Evolutionary conservation across 176 grass and related monocot genomes (phyloP).

Genomic region (Raddia guianensis): DNA sequence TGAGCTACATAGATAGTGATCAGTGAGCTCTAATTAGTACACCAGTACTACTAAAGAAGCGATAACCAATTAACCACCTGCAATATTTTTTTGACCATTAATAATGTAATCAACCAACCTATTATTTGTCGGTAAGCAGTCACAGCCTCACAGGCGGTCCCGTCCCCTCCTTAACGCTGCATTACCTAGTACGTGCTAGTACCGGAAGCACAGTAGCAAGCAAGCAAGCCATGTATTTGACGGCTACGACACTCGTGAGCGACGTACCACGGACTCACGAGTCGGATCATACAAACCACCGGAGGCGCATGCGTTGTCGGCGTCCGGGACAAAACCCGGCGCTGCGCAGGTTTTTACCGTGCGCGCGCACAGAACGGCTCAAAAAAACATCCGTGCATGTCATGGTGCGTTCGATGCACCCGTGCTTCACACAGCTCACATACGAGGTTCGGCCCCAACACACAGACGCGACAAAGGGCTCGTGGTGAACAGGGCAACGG

Average conservation of each 20-base stretch:
- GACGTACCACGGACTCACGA: constrained; percentile 29
- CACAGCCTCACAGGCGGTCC: constrained; percentile 1
- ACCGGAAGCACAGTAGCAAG: neutral
- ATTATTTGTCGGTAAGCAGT: neutral
- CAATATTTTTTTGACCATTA: no score
- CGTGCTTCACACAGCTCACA: no score
- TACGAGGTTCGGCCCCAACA: no score
- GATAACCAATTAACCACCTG: neutral
- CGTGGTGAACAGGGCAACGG: no score
- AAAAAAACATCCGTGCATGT: no score
- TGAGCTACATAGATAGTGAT: neutral
- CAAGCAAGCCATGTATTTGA: constrained; percentile 7
- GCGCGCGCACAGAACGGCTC: no score
- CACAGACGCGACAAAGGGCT: no score
- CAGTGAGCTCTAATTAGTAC: neutral
- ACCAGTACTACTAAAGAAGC: neutral
- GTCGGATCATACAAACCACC: neutral
- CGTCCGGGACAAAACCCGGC: neutral
- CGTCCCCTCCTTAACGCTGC: neutral
- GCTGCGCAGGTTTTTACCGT: no score
- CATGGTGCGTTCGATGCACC: no score
- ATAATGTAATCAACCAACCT: no score
- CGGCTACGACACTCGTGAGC: constrained; percentile 23
- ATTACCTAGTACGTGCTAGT: neutral
- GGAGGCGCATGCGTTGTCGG: neutral